Evolutionary conservation across 306 rosid species (phyloP), one percentile per base, ranked within the genome.

Genomic region (Nissolia schottii): DNA sequence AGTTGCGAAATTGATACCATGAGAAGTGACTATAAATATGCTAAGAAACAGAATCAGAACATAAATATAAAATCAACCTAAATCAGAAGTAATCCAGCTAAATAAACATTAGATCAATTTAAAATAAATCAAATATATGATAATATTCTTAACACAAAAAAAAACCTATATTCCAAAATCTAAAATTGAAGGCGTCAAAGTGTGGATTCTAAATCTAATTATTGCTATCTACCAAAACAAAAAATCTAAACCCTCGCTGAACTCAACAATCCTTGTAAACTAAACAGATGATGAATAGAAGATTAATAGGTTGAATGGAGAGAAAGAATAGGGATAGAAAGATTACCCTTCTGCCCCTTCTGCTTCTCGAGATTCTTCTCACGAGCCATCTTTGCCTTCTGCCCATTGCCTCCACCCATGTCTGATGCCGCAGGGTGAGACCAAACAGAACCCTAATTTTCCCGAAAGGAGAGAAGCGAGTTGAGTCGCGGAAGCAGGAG

Each of bases 371-470:
- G 12, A 71, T 90, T 88, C 82, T 64, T 86, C 84, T 90, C 89
- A 9, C 93, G 88, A 3, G 96, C 96, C 91, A 83, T 87, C 88
- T 86, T 87, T 19, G 96, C 49, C 80, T 90, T 90, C 61, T 90
- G 96, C 1, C 82, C 89, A 56, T 90, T 87, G 81, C 96, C 96
- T 74, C 91, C 93, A 54, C 96, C 96, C 96, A 87, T 86, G 74
- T 29, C 76, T 49, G 69, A 43, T 1, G 9, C 57, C 76, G 69
- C 48, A 57, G 75, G 75, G 58, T 8, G 78, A 70, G 73, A 76
- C 78, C 76, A 84, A n/a, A 46, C 38, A 66, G 74, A 85, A 86
- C 87, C 86, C 94, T 88, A 82, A 62, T 51, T 74, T 19, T 35
- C 61, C 18, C 19, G n/a, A 24, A 10, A 32, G 37, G 6, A 32